Evolutionary conservation across 2,329 filamentous ascomycete genomes (phyloP).

Genomic region (Aspergillus fischeri): DNA sequence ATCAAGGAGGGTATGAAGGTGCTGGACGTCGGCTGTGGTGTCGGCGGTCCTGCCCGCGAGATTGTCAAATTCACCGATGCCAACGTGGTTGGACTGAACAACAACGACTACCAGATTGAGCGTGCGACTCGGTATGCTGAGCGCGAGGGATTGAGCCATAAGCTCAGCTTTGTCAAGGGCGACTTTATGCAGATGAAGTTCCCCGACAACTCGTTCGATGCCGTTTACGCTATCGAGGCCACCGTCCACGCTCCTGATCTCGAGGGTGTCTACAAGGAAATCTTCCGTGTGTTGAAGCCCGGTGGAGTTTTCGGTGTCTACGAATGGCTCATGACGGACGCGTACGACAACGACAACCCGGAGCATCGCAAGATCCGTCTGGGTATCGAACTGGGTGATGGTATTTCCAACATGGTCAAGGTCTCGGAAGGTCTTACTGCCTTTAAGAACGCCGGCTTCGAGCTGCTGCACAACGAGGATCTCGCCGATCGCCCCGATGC

Average conservation of each 20-base stretch:
- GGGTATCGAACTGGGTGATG: slow-evolving; percentile 91
- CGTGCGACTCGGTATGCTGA: slow-evolving; percentile 80
- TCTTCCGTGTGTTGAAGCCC: slow-evolving; percentile 91
- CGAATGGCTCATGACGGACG: slow-evolving; percentile 98
- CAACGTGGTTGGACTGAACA: slow-evolving; percentile 90
- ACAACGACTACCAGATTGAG: slow-evolving; percentile 98
- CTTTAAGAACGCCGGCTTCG: slow-evolving; percentile 83
- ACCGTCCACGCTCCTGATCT: slow-evolving; percentile 91
- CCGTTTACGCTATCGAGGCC: slow-evolving; percentile 94
- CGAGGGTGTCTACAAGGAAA: slow-evolving; percentile 89
- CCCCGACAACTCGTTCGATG: slow-evolving; percentile 86
- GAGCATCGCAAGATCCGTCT: slow-evolving; percentile 86
- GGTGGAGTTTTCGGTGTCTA: slow-evolving; percentile 95
- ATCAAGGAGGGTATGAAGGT: slow-evolving; percentile 85
- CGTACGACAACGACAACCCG: slow-evolving; percentile 84
- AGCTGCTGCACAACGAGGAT: slow-evolving; percentile 79
- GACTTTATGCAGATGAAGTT: slow-evolving; percentile 99
- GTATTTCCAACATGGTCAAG: slow-evolving; percentile 96
- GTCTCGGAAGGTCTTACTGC: slow-evolving; percentile 75
- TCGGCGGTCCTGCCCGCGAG: slow-evolving; percentile 90
- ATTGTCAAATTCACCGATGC: slow-evolving; percentile 93
- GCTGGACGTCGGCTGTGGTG: slow-evolving; percentile 93
- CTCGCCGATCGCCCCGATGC: slow-evolving; percentile 70
- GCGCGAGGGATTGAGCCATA: slow-evolving; percentile 74
- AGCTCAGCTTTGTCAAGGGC: slow-evolving; percentile 85